A percentile compares a stretch with the other conserved stretches of the same genome.
Conservation (phyloP, 371 early-diverging fungal species). For the Phascolomyces articulosus region DNA sequence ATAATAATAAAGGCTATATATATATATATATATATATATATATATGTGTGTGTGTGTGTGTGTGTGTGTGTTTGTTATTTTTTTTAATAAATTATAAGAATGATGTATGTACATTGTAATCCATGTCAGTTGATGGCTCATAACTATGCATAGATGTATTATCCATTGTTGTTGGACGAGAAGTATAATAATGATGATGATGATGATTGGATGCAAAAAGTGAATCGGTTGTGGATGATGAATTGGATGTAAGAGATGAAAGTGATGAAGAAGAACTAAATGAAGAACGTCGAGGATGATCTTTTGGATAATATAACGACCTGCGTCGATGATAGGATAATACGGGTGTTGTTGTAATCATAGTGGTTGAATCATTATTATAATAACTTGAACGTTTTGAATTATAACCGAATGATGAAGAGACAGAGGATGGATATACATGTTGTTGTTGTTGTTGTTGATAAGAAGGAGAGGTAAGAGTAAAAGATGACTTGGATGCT, state of each 20-base stretch:
- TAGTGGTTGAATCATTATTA: background rate
- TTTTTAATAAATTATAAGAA: background rate
- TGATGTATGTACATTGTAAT: slow-evolving; percentile 21
- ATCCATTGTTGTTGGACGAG: background rate
- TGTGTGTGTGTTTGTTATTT: background rate
- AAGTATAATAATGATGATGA: background rate
- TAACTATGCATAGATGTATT: slow-evolving; percentile 3
- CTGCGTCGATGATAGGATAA: slow-evolving; percentile 27
- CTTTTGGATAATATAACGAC: slow-evolving; percentile 18
- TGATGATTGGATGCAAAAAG: slow-evolving; percentile 9
- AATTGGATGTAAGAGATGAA: slow-evolving; percentile 5
- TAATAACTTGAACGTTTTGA: background rate
- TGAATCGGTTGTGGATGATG: background rate
- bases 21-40: background rate
- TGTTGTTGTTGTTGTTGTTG: slow-evolving; percentile 1
- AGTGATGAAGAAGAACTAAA: slow-evolving; percentile 12
- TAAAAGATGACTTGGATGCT: slow-evolving; percentile 20
- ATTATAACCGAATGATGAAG: background rate
- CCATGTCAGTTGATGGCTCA: slow-evolving; percentile 10
- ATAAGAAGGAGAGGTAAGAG: background rate
- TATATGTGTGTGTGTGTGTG: too few relatives aligned
- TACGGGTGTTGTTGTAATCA: background rate
- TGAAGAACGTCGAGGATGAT: background rate
- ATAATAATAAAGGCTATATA: background rate
- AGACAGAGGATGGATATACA: background rate